phyloP scores from a whole-genome alignment of 1,284 basidiomycete species.

The Cryptococcus neoformans region DNA sequence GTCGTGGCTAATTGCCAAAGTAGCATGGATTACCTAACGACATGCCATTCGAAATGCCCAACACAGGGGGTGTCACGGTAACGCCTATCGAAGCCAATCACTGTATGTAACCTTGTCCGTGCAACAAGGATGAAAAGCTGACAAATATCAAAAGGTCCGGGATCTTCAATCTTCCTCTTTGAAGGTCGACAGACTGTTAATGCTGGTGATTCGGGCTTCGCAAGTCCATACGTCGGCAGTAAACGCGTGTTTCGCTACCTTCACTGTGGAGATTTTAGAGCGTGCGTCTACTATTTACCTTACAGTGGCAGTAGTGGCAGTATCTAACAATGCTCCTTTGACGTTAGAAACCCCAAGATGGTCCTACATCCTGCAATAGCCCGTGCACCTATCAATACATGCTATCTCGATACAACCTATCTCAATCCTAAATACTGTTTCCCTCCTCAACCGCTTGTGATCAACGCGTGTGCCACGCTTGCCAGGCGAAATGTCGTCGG shows the following conservation, averaged over 20 bases:
- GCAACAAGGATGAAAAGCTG: neutral
- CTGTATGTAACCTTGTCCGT: constrained; percentile 55
- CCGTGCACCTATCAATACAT: constrained; percentile 73
- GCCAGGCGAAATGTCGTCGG: constrained; percentile 59
- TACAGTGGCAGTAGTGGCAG: too few relatives aligned
- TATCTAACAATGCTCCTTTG: neutral
- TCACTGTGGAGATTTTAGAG: constrained; percentile 93
- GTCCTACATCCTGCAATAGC: constrained; percentile 75
- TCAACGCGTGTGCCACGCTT: constrained; percentile 84
- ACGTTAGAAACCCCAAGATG: constrained; percentile 65
- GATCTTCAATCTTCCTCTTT: constrained; percentile 89
- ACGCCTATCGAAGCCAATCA: constrained; percentile 98
- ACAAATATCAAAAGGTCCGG: constrained; percentile 60
- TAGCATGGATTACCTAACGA: constrained; percentile 68
- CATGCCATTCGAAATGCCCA: constrained; percentile 66
- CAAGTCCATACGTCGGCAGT: constrained; percentile 67
- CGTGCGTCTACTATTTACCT: constrained; percentile 49
- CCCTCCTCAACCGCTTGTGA: constrained; percentile 87
- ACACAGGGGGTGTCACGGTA: constrained; percentile 81
- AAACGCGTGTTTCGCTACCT: constrained; percentile 76
- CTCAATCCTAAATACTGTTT: constrained; percentile 92
- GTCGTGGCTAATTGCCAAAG: constrained; percentile 4
- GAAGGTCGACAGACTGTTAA: constrained; percentile 85
- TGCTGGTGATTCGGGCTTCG: constrained; percentile 74
- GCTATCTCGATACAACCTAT: constrained; percentile 97